phyloP scores from a whole-genome alignment of 83 land plant species.

The Thuja plicata region DNA sequence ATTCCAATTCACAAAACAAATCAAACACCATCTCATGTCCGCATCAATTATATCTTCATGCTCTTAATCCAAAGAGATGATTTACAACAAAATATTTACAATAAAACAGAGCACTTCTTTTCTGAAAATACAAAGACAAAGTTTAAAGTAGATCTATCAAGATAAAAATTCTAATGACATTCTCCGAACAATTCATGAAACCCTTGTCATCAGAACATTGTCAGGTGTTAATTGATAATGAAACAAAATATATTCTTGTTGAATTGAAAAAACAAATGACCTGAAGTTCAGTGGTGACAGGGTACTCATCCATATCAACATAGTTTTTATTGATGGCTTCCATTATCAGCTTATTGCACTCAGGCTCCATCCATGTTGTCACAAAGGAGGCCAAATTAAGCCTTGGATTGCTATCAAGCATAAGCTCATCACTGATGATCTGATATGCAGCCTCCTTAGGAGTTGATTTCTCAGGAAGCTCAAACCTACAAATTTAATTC shows the following conservation, averaged over 20 bases:
- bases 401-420: slow-evolving; percentile 54
- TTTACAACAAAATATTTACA: no score
- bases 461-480: background rate
- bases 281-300: background rate
- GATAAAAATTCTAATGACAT: background rate
- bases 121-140: background rate
- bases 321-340: slow-evolving; percentile 62
- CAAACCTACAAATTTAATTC: background rate
- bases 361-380: slow-evolving; percentile 81
- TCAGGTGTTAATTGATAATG: background rate
- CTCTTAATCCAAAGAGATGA: no score
- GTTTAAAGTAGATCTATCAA: background rate
- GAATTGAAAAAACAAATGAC: background rate
- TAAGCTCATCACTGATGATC: background rate
- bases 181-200: background rate
- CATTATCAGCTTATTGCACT: slow-evolving; percentile 74
- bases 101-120: background rate
- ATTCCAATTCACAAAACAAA: background rate
- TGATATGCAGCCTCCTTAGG: slow-evolving; percentile 1
- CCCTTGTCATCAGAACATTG: background rate
- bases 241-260: background rate
- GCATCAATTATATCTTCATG: background rate
- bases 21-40: background rate
- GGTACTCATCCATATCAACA: slow-evolving; percentile 80
- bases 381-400: slow-evolving; percentile 73